Conservation (phyloP, 2,329 filamentous ascomycete genomes). For the Cladosporium sphaerospermum region DNA sequence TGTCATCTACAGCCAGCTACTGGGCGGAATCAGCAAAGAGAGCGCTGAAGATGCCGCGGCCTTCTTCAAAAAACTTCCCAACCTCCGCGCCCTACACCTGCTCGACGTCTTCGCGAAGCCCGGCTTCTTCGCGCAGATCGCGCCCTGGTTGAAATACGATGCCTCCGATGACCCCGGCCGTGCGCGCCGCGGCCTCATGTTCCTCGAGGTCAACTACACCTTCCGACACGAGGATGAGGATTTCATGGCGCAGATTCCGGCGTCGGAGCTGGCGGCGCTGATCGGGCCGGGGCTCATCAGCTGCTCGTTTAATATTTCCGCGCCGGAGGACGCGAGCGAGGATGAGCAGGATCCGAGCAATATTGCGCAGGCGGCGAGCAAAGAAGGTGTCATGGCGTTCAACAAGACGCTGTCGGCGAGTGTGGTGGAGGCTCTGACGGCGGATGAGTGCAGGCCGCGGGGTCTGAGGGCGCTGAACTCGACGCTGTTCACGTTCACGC, state of each 20-base stretch:
- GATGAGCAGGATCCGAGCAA: constrained; percentile 29
- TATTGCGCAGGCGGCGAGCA: constrained; percentile 19
- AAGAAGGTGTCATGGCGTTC: constrained; percentile 32
- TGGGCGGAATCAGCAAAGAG: constrained; percentile 38
- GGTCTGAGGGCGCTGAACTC: constrained; percentile 34
- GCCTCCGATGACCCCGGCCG: constrained; percentile 23
- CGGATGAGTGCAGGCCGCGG: constrained; percentile 28
- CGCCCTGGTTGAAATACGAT: constrained; percentile 27
- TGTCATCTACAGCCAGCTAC: constrained; percentile 42
- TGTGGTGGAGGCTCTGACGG: constrained; percentile 30
- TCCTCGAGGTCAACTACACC: constrained; percentile 43
- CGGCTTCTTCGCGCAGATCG: constrained; percentile 34
- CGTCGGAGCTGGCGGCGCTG: constrained; percentile 31
- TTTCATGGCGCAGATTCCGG: constrained; percentile 37
- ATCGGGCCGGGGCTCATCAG: constrained; percentile 35
- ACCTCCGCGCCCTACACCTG: constrained; percentile 40
- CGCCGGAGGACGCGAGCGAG: constrained; percentile 24
- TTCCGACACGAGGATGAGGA: constrained; percentile 40
- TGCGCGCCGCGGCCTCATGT: constrained; percentile 32
- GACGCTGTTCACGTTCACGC: constrained; percentile 37
- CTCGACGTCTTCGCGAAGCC: constrained; percentile 42
- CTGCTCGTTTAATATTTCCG: constrained; percentile 33
- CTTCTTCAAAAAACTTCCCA: constrained; percentile 34
- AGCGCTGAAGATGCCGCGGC: constrained; percentile 35
- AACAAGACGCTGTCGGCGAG: constrained; percentile 26